Base-by-base conservation (phyloP, 1,139 yeast genomes). In the Magnusiomyces magnusii region DNA sequence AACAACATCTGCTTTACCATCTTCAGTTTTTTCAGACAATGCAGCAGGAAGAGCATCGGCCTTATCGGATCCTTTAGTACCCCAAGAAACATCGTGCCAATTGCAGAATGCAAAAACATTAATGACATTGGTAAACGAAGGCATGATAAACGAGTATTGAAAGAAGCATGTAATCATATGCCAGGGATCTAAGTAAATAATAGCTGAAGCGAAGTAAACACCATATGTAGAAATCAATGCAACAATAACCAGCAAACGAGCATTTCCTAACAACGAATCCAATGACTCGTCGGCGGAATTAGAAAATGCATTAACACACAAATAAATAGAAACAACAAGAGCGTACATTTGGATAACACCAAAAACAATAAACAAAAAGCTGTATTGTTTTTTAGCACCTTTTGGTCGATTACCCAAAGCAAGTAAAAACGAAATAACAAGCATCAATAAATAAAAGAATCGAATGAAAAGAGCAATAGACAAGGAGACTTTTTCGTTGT, bases 61-160 rank as follows among this genome's bases (percentile, higher is more conserved):
- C 61, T 78, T 80, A 60, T 82, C 82, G 10, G 85, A 88, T 62
- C 98, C 99, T 71, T 93, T 93, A 0, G 99, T 93, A 69, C 99
- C 99, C 99, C 99, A 93, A 0, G 96, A 87, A 53, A 92, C 92
- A 77, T 92, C 98, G 73, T 92, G 97, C 62, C 96, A 87, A 71
- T 92, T 92, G 76, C 97, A 91, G 69, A 92, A 91, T 1, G 98
- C 97, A 75, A 90, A 92, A 50, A 92, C 78, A 59, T 73, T 75
- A 41, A 75, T 77, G 21, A 95, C 86, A 71, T 95, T 91, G 57
- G 93, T 87, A 70, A 89, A 92, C 2, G 95, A 84, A 3, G 98
- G 97, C 72, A 91, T 84, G 80, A 92, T 78, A 68, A 90, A 75
- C 72, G 90, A 78, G 73, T 92, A 92, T 73, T 91, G 97, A n/a